Conservation (phyloP, 2,329 filamentous ascomycete genomes). For the Hypoxylon sp. region DNA sequence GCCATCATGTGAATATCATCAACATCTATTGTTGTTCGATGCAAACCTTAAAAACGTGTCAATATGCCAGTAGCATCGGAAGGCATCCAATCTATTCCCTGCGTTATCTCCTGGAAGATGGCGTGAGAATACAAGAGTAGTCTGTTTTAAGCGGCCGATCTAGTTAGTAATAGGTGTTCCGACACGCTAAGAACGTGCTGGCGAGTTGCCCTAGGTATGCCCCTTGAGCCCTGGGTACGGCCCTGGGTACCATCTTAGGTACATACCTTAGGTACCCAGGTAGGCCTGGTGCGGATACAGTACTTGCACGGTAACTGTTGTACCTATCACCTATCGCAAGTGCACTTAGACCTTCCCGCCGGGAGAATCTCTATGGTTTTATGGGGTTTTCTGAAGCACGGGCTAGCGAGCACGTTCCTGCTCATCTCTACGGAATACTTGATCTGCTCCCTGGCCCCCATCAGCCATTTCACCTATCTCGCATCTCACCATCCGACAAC, state of each 20-base stretch:
- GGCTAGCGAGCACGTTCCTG: slow-evolving; percentile 36
- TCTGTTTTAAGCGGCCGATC: not conserved
- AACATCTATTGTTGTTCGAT: not conserved
- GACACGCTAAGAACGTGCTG: not conserved
- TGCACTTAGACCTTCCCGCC: slow-evolving; percentile 25
- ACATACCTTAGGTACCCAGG: not conserved
- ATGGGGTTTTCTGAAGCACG: not conserved
- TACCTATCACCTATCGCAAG: slow-evolving; percentile 7
- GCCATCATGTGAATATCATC: no score
- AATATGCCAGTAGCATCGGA: not conserved
- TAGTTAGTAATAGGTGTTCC: not conserved
- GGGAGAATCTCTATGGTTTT: slow-evolving; percentile 30
- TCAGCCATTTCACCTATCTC: slow-evolving; percentile 27
- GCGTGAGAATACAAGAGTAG: not conserved
- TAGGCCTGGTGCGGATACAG: slow-evolving; percentile 11
- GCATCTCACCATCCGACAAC: slow-evolving; percentile 32
- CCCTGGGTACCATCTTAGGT: not conserved
- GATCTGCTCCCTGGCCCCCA: slow-evolving; percentile 34
- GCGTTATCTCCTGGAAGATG: not conserved
- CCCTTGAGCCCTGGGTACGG: not conserved
- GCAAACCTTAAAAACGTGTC: not conserved
- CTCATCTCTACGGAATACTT: slow-evolving; percentile 43
- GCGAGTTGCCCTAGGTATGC: not conserved
- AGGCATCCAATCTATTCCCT: not conserved
- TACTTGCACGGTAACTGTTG: slow-evolving; percentile 14